Base-by-base conservation (phyloP, 441 rosid genomes). In the Cnidoscolus chayamansa region DNA sequence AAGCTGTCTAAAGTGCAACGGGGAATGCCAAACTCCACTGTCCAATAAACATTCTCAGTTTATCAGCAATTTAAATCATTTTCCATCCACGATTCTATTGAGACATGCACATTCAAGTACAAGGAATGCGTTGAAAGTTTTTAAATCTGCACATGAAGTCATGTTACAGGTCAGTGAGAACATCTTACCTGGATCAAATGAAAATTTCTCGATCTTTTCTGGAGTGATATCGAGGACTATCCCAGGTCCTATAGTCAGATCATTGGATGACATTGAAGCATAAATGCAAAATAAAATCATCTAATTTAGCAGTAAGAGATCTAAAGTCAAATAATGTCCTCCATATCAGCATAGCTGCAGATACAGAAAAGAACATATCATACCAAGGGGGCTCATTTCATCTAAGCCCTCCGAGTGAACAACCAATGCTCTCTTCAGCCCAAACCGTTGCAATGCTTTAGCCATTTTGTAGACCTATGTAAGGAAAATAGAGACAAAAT, bases 401-500 rank as follows among this genome's bases (percentile, higher is more conserved):
- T 93, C 99, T 66, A 95, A 80, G 70, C 99, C 99, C 77, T 84
- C 92, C 20, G 97, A 95, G 79, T 93, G 99, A 74, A 91, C 98
- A 74, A 95, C 97, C 58, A 95, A 80, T 30, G 97, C 94, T 87
- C 98, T 86, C 83, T 84, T 89, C 97, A 86, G 75, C 76, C 99
- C 99, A 84, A 91, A 89, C n/a, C 85, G 72, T 78, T 93, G 97
- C 80, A 95, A 80, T 15, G 95, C 97, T 64, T 86, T 84, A 49
- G 98, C 97, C 95, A 95, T 93, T 86, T 93, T 91, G 61, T 77
- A 71, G 74, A 91, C 98, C 99, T 95, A 84, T 59, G 15, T 61
- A 75, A 66, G 60, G 65, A 71, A 72, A 59, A 74, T 45, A 37
- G 30, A 50, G 30, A 7, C 67, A 55, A 48, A 51, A 45, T 43